Conservation (phyloP, 768 basidiomycete species). For the Clitopilus passeckerianus region DNA sequence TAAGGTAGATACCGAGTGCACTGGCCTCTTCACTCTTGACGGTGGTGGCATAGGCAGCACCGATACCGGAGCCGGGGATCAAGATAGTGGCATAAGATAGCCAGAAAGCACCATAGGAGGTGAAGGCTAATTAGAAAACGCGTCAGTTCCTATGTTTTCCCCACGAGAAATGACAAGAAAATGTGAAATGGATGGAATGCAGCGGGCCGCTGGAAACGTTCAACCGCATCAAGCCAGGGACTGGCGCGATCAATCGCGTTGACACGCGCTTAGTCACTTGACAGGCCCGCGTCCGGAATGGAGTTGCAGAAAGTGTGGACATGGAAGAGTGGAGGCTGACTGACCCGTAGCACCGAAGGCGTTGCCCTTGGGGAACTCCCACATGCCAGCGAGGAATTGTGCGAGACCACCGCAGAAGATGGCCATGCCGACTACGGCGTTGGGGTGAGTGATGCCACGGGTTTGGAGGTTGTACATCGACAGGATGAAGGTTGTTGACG, state of each 20-base stretch:
- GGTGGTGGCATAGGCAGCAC: slow-evolving; percentile 40
- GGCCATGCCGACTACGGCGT: slow-evolving; percentile 84
- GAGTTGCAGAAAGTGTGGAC: background rate
- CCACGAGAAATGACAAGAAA: background rate
- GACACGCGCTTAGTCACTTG: background rate
- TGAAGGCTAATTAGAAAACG: slow-evolving; percentile 50
- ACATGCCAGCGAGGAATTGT: slow-evolving; percentile 88
- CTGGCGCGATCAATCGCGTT: background rate
- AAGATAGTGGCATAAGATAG: slow-evolving; percentile 73
- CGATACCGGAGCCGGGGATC: slow-evolving; percentile 65
- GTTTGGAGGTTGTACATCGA: slow-evolving; percentile 67
- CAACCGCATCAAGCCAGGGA: background rate
- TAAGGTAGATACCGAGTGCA: slow-evolving; percentile 72
- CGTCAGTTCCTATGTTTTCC: slow-evolving; percentile 1
- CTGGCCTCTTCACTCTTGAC: slow-evolving; percentile 29
- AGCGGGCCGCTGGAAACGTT: background rate
- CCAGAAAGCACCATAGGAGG: slow-evolving; percentile 87
- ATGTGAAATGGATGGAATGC: background rate
- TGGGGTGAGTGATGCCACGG: slow-evolving; percentile 50
- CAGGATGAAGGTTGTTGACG: slow-evolving; percentile 76
- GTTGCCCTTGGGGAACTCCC: slow-evolving; percentile 73
- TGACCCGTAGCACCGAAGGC: slow-evolving; percentile 68
- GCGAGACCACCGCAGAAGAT: slow-evolving; percentile 79
- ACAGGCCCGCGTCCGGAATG: background rate
- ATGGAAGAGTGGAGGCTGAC: slow-evolving; percentile 19